Evolutionary conservation across 1,139 yeast genomes (phyloP).

Genomic region (Taphrina wiesneri): DNA sequence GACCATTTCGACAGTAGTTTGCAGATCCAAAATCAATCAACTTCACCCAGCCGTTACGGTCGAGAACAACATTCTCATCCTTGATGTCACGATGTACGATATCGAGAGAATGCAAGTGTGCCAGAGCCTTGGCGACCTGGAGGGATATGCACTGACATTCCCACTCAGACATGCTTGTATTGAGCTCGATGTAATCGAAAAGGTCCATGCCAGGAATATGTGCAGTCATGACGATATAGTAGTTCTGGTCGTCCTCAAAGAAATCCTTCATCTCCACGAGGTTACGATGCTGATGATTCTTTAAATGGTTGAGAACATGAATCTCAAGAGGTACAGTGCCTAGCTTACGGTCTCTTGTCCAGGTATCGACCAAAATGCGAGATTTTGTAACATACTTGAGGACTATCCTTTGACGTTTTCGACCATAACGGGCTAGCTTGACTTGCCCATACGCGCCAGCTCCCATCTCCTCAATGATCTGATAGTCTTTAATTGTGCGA

Average conservation of each 20-base stretch:
- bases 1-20: conserved; percentile 84
- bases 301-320: conserved; percentile 78
- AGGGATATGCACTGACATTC: conserved; percentile 76
- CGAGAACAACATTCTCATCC: conserved; percentile 90
- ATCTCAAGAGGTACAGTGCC: conserved; percentile 96
- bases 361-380: conserved; percentile 88
- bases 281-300: conserved; percentile 75
- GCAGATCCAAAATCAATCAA: conserved; percentile 95
- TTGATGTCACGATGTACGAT: conserved; percentile 93
- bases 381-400: conserved; percentile 89
- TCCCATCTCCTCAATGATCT: conserved; percentile 75
- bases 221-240: conserved; percentile 85
- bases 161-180: conserved; percentile 70
- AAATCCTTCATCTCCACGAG: conserved; percentile 81
- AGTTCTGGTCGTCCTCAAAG: conserved; percentile 85
- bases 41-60: conserved; percentile 55
- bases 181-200: conserved; percentile 85
- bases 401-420: conserved; percentile 66
- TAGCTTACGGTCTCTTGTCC: conserved; percentile 87
- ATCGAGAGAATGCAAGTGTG: conserved; percentile 79
- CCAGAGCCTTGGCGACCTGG: conserved; percentile 75
- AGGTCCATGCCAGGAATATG: conserved; percentile 94
- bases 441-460: conserved; percentile 98
- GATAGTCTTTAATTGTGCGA: conserved; percentile 70
- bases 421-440: conserved; percentile 68